Evolutionary conservation across 805 yeast species (phyloP), one percentile per base, ranked within the genome.

Genomic region (Priceomyces melissophilus): DNA sequence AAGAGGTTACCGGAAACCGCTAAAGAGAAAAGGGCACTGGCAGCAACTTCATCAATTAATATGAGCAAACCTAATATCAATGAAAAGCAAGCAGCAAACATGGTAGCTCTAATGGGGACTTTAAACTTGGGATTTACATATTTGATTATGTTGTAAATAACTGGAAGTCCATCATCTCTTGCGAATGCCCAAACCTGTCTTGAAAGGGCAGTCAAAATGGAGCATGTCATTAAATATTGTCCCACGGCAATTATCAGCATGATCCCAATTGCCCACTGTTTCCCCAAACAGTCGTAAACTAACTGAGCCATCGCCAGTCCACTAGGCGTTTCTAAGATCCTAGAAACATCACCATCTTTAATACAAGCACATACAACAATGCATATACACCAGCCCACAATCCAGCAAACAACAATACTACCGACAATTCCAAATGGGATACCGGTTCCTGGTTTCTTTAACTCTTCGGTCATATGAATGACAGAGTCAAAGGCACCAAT

Each of bases 131-230:
- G 67, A 52, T 83, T 67, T 33, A 84, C 85, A 33, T 65, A 74
- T 48, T 81, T 78, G 46, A 84, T 71, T 53, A 66, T 66, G 48
- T 54, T 56, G 32, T 68, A 60, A 10, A 82, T 71, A 46, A 81
- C 65, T 7, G 90, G 90, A 42, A 84, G 69, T 11, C 88, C 89
- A 51, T 82, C 81, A 57, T 84, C 91, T 64, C 91, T 76, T 31
- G 87, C 80, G 58, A 82, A 81, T 1, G 88, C 87, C 80, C 84
- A 83, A 37, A 81, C 71, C 58, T 82, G 88, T 59, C 89, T 74
- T 4, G 86, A 80, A 5, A 77, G 73, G 9, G 87, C 87, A 36
- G 81, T 72, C 36, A 81, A 63, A 40, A 77, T 71, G 3, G 84
- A 78, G 16, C 78, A 70, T 12, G 84, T 84, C 87, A 82, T 82